Percentiles rank a stretch among this genome's conserved stretches.
phyloP scores from a whole-genome alignment of 1,139 yeast genomes.

The Scheffersomyces titani region DNA sequence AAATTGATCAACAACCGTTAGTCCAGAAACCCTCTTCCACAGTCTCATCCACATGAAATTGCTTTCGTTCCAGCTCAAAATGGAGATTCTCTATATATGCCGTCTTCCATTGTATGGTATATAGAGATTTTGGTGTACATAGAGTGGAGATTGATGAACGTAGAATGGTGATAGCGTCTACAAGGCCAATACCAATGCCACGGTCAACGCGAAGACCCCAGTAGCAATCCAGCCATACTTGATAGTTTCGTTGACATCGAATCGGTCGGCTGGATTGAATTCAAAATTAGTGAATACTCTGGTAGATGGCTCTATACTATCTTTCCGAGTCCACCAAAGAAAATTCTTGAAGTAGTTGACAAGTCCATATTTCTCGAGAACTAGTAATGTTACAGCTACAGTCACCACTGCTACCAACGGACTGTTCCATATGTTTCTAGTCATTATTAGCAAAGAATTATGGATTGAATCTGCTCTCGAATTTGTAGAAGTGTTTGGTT shows the following conservation, averaged over 20 bases:
- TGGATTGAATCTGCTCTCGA: neutral
- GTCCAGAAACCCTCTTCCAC: neutral
- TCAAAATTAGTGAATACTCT: slow-evolving; percentile 16
- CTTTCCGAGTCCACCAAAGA: neutral
- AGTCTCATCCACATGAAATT: neutral
- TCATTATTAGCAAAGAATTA: neutral
- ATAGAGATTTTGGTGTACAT: neutral
- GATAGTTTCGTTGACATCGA: slow-evolving; percentile 19
- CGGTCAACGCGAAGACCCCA: slow-evolving; percentile 1
- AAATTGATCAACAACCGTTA: neutral
- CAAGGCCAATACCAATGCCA: slow-evolving; percentile 2
- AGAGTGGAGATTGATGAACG: neutral
- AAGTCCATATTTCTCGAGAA: slow-evolving; percentile 4
- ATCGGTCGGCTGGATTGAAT: slow-evolving; percentile 25
- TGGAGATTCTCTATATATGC: neutral
- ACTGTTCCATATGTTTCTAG: neutral
- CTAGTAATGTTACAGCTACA: slow-evolving; percentile 4
- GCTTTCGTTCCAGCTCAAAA: neutral
- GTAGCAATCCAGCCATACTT: slow-evolving; percentile 20
- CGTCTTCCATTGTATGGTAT: neutral
- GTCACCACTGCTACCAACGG: slow-evolving; percentile 2
- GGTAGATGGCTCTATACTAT: neutral
- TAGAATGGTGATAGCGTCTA: neutral
- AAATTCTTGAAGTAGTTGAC: neutral
- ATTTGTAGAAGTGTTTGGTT: neutral